Evolutionary conservation across 352 stramenopile species (phyloP), one percentile per base, ranked within the genome.

Genomic region (Pythium sp.): DNA sequence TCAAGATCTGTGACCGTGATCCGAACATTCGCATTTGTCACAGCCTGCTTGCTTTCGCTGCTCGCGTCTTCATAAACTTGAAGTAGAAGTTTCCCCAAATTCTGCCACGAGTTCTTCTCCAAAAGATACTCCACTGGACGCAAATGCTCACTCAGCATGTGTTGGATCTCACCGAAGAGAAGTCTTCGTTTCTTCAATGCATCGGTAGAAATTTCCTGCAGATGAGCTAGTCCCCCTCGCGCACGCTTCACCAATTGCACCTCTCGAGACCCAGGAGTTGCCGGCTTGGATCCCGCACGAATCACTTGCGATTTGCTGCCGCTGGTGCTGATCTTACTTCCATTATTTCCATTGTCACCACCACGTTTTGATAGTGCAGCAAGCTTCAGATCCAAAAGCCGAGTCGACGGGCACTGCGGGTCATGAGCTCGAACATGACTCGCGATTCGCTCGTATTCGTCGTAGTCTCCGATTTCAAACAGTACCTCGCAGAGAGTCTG

Each of bases 21-120:
- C n/a, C 72, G 43, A 28, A 82, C 63, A 9, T 53, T 49, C 4
- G 68, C 72, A 41, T 67, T 67, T 30, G 69, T 14, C 8, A 73
- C 71, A 56, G 75, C 46, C 18, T 55, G 63, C 0, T 67, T 54
- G 28, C 66, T 54, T 38, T 79, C 73, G n/a, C 69, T 77, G 30
- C 73, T 76, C 12, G 73, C 75, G 6, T 92, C 84, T 32, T 92
- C 82, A 62, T 86, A 90, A 2, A 80, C 80, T 68, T 89, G 73
- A 20, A 92, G 68, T 41, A 92, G 65, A 9, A 92, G 46, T 69
- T 87, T 82, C 1, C 84, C 84, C 3, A 92, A 62, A 24, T 47
- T 75, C 43, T 61, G 72, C 84, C 84, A 92, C 9, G 82, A 88
- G 1, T 65, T 63, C 47, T 79, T 58, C 30, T 78, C 68, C 34